Evolutionary conservation across 176 grass and related monocot species (phyloP), one percentile per base, ranked within the genome.

Genomic region (Puccinellia tenuiflora): DNA sequence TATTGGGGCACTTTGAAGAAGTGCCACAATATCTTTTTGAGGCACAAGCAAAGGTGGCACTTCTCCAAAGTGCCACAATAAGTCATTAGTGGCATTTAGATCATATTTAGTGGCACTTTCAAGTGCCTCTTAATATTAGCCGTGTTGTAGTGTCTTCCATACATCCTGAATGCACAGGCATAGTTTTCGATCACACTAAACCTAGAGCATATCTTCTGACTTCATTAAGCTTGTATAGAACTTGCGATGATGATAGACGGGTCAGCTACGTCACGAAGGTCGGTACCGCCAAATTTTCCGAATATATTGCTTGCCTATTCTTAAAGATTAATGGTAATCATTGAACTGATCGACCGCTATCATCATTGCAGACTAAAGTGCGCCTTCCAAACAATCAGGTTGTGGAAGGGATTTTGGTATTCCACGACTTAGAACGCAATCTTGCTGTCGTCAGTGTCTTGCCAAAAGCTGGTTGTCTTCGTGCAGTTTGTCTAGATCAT

Each of bases 301-400:
- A 57, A 40, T 39, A 17, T 29, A 30, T 72, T 72, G 17, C 50
- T 72, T 72, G 22, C 18, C 12, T 45, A 46, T 45, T 24, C 33
- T 78, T 68, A 20, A 7, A 7, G 59, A 47, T 64, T 0, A 14
- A 31, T 13, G 17, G 18, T 46, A 30, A 66, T 50, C 37, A 6
- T 68, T 70, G 12, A 15, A n/a, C 67, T 48, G 38, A n/a, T n/a
- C n/a, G n/a, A 70, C n/a, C 5, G 9, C 11, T 77, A 3, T 60
- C 47, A 42, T 82, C 24, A n/a, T 42, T 69, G 15, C 68, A 82
- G 80, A 2, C 40, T 45, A 31, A 82, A 72, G 66, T 82, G 52
- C 35, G 25, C 80, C 68, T 45, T 57, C 10, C 35, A 6, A 26
- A 43, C n/a, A 26, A 70, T 26, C 6, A 38, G 22, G 38, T 70